Percentiles rank a stretch among this genome's conserved stretches.
Evolutionary conservation across 192 early-diverging fungal species (phyloP).

Genomic region (Umbelopsis isabellina): DNA sequence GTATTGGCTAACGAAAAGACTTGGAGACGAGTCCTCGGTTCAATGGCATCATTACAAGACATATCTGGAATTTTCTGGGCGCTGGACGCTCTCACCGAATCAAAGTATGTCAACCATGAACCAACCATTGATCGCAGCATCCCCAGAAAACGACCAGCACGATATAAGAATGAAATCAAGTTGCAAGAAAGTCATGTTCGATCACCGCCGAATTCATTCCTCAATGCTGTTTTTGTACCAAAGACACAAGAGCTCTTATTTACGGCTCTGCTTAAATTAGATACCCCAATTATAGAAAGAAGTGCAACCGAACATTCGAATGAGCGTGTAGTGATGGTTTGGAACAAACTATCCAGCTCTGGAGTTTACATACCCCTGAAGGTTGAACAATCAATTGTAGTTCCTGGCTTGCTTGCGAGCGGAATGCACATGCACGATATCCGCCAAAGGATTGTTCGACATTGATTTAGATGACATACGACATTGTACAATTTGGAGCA

Average conservation of each 20-base stretch:
- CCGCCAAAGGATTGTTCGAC: not conserved
- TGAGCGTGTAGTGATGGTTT: not conserved
- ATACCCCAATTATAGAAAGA: not conserved
- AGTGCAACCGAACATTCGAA: not conserved
- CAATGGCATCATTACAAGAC: not conserved
- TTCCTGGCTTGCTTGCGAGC: slow-evolving; percentile 7
- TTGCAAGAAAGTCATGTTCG: not conserved
- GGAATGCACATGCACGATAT: slow-evolving; percentile 11
- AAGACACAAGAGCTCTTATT: not conserved
- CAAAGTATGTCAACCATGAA: not conserved
- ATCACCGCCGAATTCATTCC: not conserved
- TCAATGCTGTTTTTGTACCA: slow-evolving; percentile 5
- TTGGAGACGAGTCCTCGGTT: slow-evolving; percentile 2
- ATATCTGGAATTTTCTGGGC: not conserved
- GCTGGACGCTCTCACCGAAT: slow-evolving; percentile 15
- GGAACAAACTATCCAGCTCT: not conserved
- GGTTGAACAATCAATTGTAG: slow-evolving; percentile 10
- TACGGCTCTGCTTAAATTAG: slow-evolving; percentile 6
- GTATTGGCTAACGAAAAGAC: not conserved
- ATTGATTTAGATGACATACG: not conserved
- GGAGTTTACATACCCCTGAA: slow-evolving; percentile 18
- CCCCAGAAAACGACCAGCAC: slow-evolving; percentile 8
- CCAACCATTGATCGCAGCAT: not conserved
- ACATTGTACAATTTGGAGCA: too few relatives aligned
- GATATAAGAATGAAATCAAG: slow-evolving; percentile 2